Conservation (phyloP, 192 early-diverging fungal genomes). For the Coemansia sp. region DNA sequence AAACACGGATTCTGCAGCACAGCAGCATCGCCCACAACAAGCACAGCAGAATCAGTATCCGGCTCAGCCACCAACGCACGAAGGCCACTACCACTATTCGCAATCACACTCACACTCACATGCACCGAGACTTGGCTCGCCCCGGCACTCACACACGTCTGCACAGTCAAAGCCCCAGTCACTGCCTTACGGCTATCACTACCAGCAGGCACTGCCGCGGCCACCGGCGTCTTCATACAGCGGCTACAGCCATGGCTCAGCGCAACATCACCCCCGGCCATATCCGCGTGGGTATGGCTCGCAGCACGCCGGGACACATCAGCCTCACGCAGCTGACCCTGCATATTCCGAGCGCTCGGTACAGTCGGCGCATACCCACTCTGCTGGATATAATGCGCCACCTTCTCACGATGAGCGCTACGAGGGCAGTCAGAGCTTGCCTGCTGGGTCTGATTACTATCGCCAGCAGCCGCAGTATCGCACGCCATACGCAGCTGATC, state of each 20-base stretch:
- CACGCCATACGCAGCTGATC: not conserved
- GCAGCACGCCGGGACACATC: not conserved
- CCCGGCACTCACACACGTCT: constrained; percentile 4
- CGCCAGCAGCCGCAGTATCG: constrained; percentile 8
- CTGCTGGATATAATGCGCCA: not conserved
- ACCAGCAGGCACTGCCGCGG: not conserved
- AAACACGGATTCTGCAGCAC: constrained; percentile 2
- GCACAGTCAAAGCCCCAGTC: constrained; percentile 17
- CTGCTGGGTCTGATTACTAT: not conserved
- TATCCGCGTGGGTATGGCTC: not conserved
- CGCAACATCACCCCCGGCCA: not conserved
- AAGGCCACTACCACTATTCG: constrained; percentile 2
- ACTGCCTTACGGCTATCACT: constrained; percentile 1
- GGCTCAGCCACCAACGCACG: constrained; percentile 5
- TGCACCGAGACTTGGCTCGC: not conserved
- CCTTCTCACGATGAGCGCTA: not conserved
- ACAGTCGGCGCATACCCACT: not conserved
- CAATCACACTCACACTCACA: not conserved
- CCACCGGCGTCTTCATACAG: not conserved
- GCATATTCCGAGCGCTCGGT: not conserved
- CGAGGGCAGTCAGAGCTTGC: not conserved
- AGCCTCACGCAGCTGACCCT: not conserved
- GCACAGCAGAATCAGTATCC: not conserved
- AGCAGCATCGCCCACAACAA: constrained; percentile 11
- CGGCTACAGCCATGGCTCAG: not conserved